These are phyloP conservation scores for Fraxinus albicans DNA, from an alignment of 305 asterid genomes.

Conservation along the genomic window DNA sequence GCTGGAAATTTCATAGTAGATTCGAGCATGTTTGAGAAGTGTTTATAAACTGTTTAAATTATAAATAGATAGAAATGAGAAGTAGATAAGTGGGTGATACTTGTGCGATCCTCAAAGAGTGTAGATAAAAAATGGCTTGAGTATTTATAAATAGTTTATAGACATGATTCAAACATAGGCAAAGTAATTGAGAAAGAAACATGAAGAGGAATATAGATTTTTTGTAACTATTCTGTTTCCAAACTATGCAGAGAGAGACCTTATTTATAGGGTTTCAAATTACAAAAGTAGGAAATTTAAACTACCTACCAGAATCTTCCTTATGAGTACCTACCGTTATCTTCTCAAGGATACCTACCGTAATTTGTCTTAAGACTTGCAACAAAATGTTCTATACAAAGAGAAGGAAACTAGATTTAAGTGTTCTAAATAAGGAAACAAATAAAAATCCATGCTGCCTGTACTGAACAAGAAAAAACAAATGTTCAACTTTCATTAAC, in stretches of 20 bases:
- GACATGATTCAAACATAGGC: not conserved
- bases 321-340: not conserved
- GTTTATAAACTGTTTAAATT: too few species aligned
- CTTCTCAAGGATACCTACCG: not conserved
- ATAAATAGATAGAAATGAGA: not conserved
- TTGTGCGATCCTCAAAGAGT: not conserved
- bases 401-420: not conserved
- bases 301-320: not conserved
- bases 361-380: not conserved
- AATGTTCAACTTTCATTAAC: not conserved
- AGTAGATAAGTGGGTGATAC: not conserved
- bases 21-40: not conserved
- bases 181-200: not conserved
- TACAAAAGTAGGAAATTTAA: not conserved
- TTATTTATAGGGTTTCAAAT: not conserved
- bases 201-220: not conserved
- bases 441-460: not conserved
- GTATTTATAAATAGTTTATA: not conserved
- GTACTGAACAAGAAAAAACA: not conserved
- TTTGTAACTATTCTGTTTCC: not conserved
- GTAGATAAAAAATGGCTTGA: not conserved
- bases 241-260: not conserved
- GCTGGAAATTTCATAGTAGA: not conserved
- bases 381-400: not conserved
- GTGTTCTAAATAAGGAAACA: not conserved